phyloP scores from a whole-genome alignment of 176 grass and related monocot genomes.

The Rhynchospora tenuis region DNA sequence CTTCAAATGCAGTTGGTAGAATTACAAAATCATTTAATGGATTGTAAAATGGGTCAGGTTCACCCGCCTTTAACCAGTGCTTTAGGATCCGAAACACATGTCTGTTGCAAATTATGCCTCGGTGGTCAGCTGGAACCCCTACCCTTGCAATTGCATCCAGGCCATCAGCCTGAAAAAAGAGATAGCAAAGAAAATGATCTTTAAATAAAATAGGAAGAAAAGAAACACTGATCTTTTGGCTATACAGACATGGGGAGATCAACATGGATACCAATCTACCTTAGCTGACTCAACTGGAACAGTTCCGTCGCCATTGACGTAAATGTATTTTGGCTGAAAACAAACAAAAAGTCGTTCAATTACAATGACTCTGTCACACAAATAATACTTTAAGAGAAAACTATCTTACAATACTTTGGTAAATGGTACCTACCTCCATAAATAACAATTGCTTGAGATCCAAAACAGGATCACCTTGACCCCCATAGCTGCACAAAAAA shows the following conservation, averaged over 20 bases:
- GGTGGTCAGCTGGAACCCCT: conserved; percentile 77
- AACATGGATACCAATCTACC: conserved; percentile 28
- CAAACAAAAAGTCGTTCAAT: neutral
- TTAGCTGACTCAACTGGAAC: conserved; percentile 90
- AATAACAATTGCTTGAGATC: conserved; percentile 49
- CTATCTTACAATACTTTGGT: neutral
- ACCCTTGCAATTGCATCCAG: conserved; percentile 60
- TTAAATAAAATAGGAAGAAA: conserved; percentile 8
- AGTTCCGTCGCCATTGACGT: conserved; percentile 86
- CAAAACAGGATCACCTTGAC: conserved; percentile 53
- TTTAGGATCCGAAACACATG: conserved; percentile 68
- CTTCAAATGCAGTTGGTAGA: conserved; percentile 61
- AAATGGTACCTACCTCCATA: conserved; percentile 47
- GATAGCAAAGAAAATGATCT: neutral
- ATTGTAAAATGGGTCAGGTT: conserved; percentile 77
- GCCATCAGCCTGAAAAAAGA: conserved; percentile 53
- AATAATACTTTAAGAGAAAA: neutral
- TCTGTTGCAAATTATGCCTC: conserved; percentile 55
- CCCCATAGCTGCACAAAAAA: conserved; percentile 66
- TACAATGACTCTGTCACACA: neutral
- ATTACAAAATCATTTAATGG: conserved; percentile 77
- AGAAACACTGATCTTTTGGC: neutral
- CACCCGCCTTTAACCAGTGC: conserved; percentile 68
- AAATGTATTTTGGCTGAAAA: conserved; percentile 63
- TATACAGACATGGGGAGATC: neutral